Evolutionary conservation across 2,329 filamentous ascomycete genomes (phyloP).

Genomic region (Canariomyces notabilis): DNA sequence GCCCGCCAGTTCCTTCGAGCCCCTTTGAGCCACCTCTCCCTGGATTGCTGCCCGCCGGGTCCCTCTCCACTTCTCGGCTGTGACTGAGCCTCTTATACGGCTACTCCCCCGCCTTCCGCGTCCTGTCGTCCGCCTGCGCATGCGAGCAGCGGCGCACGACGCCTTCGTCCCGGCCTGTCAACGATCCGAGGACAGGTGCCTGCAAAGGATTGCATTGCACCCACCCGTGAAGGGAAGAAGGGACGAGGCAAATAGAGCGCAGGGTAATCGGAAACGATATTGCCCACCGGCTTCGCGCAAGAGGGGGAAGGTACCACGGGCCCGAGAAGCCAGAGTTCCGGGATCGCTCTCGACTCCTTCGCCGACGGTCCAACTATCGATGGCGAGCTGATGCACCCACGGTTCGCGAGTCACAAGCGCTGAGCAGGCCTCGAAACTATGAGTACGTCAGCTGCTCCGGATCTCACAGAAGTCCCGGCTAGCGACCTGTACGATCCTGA

Average conservation of each 20-base stretch:
- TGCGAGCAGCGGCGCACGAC: conserved; percentile 18
- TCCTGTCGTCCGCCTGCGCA: conserved; percentile 11
- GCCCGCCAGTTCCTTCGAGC: conserved; percentile 1
- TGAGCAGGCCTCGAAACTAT: conserved; percentile 33
- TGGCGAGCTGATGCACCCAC: conserved; percentile 30
- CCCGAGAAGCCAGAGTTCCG: neutral
- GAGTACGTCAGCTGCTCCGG: conserved; percentile 36
- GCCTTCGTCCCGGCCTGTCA: conserved; percentile 6
- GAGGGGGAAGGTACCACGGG: neutral
- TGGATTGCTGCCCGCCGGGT: conserved; percentile 10
- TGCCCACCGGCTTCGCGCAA: neutral
- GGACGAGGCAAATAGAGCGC: neutral
- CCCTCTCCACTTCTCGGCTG: conserved; percentile 18
- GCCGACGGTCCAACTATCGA: conserved; percentile 19
- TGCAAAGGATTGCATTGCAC: conserved; percentile 4
- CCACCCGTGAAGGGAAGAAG: conserved; percentile 2
- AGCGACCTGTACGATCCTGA: conserved; percentile 41
- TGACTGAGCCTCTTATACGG: conserved; percentile 26
- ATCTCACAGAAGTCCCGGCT: conserved; percentile 28
- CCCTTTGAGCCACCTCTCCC: conserved; percentile 13
- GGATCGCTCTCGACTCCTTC: neutral
- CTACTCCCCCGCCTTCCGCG: conserved; percentile 10
- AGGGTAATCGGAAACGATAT: neutral
- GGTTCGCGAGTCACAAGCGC: conserved; percentile 26
- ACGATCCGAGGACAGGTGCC: conserved; percentile 8